Evolutionary conservation across 2,329 filamentous ascomycete species (phyloP), one percentile per base, ranked within the genome.

Genomic region (Botryotinia calthae): DNA sequence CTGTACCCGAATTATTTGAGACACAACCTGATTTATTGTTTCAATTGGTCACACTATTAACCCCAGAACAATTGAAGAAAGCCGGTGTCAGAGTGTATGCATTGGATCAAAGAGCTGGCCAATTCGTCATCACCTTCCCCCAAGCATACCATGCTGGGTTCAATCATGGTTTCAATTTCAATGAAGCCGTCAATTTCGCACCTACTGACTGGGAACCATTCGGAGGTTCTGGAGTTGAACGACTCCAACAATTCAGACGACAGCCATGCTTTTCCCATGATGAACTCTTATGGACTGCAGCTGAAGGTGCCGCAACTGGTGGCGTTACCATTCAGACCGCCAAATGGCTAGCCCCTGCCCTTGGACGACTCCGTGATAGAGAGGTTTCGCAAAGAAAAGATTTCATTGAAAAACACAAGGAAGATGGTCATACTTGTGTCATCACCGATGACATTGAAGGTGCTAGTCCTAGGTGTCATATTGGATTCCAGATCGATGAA

Each of bases 161-260:
- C 84, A 99, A 99, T 79, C 96, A 99, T 79, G 96, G 93, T 0
- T 99, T 99, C 85, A 99, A 99, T 81, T 97, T 98, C 82, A 99
- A 99, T 78, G 96, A 99, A 82, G 96, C 96, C 8, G 96, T 99
- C 77, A 99, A 99, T 81, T 99, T 99, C 83, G 96, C 96, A 0
- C 96, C 96, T 0, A 87, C 86, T 42, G 96, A 99, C 78, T 99
- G 96, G 96, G 96, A 99, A 79, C 94, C 94, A 0, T 97, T 90
- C 80, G 96, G 96, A 2, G 90, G 95, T 72, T 87, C 90, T 42
- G 95, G 96, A 0, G 95, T 98, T 1, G 91, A 95, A 78, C 88
- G 95, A 76, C 85, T 98, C 44, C 93, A 96, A 78, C 88, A 91
- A 67, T 99, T 98, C 81, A 88, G 95, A 72, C 89, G 95, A 72